Percentiles rank a stretch among this genome's conserved stretches.
Evolutionary conservation across 805 yeast genomes (phyloP).

Genomic region (Yamadazyma philogaea): DNA sequence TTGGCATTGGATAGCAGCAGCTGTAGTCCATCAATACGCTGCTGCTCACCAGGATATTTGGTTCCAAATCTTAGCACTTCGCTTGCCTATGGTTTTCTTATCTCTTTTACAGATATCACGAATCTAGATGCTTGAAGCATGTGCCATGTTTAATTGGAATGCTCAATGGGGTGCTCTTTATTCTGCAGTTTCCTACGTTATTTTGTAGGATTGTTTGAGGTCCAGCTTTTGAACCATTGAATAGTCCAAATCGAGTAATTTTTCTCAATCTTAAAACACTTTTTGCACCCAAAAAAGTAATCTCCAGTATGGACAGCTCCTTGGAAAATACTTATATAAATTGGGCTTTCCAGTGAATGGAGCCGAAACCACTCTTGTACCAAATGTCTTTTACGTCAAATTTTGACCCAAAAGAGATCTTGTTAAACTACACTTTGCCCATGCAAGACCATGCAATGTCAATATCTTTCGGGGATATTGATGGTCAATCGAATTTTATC

Average conservation of each 20-base stretch:
- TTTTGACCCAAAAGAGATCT: constrained; percentile 10
- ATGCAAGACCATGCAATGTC: constrained; percentile 6
- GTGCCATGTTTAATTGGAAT: too few relatives aligned
- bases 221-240: constrained; percentile 7
- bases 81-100: too few relatives aligned
- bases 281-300: background rate
- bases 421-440: constrained; percentile 16
- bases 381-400: background rate
- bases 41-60: too few relatives aligned
- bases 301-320: background rate
- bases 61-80: too few relatives aligned
- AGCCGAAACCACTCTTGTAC: background rate
- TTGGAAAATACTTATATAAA: too few relatives aligned
- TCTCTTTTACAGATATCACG: too few relatives aligned
- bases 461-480: constrained; percentile 15
- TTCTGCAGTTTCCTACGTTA: too few relatives aligned
- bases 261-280: constrained; percentile 1
- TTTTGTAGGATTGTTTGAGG: background rate
- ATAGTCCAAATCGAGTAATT: constrained; percentile 12
- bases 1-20: too few relatives aligned
- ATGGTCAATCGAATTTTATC: constrained; percentile 9
- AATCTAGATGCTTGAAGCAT: too few relatives aligned
- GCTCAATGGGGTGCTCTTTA: too few relatives aligned
- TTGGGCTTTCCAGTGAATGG: background rate
- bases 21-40: too few relatives aligned